A percentile compares a stretch with the other conserved stretches of the same genome.
These are phyloP conservation scores for Parietaria judaica DNA, from an alignment of 306 rosid species.

Conservation along the genomic window DNA sequence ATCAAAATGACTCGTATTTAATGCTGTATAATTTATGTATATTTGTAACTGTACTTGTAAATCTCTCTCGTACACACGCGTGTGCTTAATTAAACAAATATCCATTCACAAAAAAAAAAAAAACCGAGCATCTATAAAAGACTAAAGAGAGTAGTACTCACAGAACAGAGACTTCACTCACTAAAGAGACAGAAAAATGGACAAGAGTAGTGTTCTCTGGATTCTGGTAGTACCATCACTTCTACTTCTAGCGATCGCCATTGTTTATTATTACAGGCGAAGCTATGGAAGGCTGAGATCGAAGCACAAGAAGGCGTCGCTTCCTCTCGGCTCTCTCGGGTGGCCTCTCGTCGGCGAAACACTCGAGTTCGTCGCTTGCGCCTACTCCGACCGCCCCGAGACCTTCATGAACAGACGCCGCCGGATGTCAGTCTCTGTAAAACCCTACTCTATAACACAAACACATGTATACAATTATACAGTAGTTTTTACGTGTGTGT, in stretches of 20 bases:
- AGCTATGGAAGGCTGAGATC: constrained; percentile 34
- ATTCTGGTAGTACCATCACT: constrained; percentile 37
- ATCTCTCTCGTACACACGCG: constrained; percentile 25
- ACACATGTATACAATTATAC: not conserved
- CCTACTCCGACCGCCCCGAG: constrained; percentile 90
- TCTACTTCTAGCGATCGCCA: constrained; percentile 28
- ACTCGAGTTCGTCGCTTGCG: constrained; percentile 63
- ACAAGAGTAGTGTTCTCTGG: constrained; percentile 35
- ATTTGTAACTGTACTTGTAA: too few species aligned
- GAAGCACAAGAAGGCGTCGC: constrained; percentile 29
- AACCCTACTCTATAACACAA: not conserved
- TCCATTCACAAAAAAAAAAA: constrained; percentile 31
- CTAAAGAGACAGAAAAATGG: constrained; percentile 34
- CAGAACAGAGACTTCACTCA: not conserved
- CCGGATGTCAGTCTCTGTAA: constrained; percentile 34
- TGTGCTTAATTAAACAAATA: constrained; percentile 24
- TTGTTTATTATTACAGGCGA: constrained; percentile 35
- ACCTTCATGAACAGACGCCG: constrained; percentile 76
- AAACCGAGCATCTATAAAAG: constrained; percentile 59
- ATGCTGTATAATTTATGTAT: too few species aligned
- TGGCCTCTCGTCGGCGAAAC: constrained; percentile 92
- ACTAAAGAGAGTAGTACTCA: constrained; percentile 5
- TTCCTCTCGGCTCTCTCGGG: constrained; percentile 86
- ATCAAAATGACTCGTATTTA: too few species aligned
- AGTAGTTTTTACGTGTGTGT: not conserved